Base-by-base conservation (phyloP, 2,329 filamentous ascomycete genomes). In the Ophiocordyceps polyrhachis-furcata region DNA sequence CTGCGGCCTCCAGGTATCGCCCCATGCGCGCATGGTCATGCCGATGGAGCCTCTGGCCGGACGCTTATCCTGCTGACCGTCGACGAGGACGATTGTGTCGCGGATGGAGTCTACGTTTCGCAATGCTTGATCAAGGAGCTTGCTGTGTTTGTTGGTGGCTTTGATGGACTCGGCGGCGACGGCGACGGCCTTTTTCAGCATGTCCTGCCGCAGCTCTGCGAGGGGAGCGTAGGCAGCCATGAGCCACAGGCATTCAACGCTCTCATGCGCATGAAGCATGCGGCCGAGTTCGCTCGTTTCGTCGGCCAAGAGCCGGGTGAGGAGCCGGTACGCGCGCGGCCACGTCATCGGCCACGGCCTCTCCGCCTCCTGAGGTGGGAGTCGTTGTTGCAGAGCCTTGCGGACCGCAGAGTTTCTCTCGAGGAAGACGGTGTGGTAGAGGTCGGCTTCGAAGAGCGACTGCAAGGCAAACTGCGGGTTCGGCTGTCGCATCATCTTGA, bases 401-500 rank as follows among this genome's bases (percentile, higher is more conserved):
- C 17, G 29, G 25, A 41, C 9, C 8, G 37, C 2, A n/a, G 43
- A 20, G 13, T 44, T 17, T 13, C n/a, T 14, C 12, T 44, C 31
- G 5, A 44, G 25, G 23, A 44, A 44, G 11, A 44, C 37, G 19
- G 43, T n/a, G 20, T 38, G 14, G 40, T 44, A 44, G 37, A 44
- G 43, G 25, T 44, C 40, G n/a, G 43, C 38, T 5, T 44, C 19
- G 43, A 32, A 44, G 17, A 44, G n/a, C 14, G 29, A 25, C 13
- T 44, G 11, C 12, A 44, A 25, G 19, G 73, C 83, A 82, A 61
- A 96, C 96, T 56, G 89, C 83, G 4, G 42, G 19, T 40, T 40
- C 13, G 21, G 28, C n/a, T 32, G 23, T 37, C 31, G 29, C 38
- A 44, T 40, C 14, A 32, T 40, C 20, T 44, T 44, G 13, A 41